phyloP scores from a whole-genome alignment of 2,329 filamentous ascomycete species.

The Pseudogymnoascus sp. region DNA sequence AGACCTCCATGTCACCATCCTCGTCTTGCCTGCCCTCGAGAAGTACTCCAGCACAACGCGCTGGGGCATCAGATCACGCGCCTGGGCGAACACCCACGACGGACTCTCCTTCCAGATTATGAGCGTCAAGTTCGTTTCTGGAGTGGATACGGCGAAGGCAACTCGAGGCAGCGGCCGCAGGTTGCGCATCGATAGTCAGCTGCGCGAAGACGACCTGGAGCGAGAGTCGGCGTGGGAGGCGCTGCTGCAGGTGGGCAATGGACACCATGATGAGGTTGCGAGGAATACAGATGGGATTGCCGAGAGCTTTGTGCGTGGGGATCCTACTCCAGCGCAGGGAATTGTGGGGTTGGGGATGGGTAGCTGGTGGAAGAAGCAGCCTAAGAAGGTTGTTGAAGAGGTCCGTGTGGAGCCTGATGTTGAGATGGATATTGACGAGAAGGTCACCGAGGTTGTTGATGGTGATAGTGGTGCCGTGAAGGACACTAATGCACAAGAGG shows the following conservation, averaged over 20 bases:
- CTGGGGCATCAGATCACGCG: conserved; percentile 73
- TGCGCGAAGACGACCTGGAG: conserved; percentile 16
- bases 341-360: conserved; percentile 11
- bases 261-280: background rate
- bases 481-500: background rate
- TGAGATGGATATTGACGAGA: background rate
- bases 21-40: conserved; percentile 72
- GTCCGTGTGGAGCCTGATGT: background rate
- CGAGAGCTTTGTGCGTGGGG: conserved; percentile 11
- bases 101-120: conserved; percentile 76
- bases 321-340: background rate
- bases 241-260: conserved; percentile 6
- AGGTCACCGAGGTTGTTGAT: background rate
- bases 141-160: conserved; percentile 45
- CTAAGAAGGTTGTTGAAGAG: background rate
- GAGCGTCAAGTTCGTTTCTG: conserved; percentile 77
- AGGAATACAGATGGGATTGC: background rate
- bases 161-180: conserved; percentile 36
- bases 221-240: conserved; percentile 13
- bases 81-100: conserved; percentile 56
- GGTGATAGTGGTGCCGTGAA: background rate
- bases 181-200: conserved; percentile 16
- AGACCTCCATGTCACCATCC: conserved; percentile 78
- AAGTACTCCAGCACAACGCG: conserved; percentile 68
- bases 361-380: conserved; percentile 11